These are phyloP conservation scores for Pseudoneurospora amorphoporcata DNA, from an alignment of 495 filamentous ascomycete genomes.

Conservation along the genomic window DNA sequence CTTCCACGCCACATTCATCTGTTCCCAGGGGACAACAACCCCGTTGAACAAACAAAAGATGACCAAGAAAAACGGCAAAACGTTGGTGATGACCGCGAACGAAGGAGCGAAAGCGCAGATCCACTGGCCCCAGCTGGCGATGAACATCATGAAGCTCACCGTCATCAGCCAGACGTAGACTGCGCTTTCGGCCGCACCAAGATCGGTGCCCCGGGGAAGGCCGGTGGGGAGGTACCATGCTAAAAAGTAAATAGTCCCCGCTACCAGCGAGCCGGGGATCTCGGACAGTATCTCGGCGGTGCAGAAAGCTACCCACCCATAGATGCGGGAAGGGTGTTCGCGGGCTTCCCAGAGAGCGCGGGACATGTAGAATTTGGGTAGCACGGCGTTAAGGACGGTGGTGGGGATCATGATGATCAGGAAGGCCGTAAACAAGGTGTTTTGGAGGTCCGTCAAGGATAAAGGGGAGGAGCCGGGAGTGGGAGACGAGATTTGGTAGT, in stretches of 20 bases:
- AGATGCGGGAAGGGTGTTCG: slow-evolving; percentile 68
- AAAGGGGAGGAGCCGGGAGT: neutral
- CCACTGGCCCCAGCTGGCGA: slow-evolving; percentile 72
- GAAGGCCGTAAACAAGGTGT: slow-evolving; percentile 71
- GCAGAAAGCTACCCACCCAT: slow-evolving; percentile 74
- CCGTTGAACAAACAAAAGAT: slow-evolving; percentile 69
- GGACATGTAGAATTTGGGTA: slow-evolving; percentile 76
- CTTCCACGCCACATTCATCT: slow-evolving; percentile 62
- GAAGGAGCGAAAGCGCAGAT: slow-evolving; percentile 71
- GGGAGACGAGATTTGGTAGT: slow-evolving; percentile 48
- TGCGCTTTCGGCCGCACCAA: slow-evolving; percentile 44
- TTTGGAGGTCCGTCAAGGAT: slow-evolving; percentile 57
- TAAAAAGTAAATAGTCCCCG: slow-evolving; percentile 56
- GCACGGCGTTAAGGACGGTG: slow-evolving; percentile 59
- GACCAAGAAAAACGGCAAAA: slow-evolving; percentile 68
- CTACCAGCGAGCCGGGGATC: slow-evolving; percentile 59
- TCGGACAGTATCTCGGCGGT: slow-evolving; percentile 68
- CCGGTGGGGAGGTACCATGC: slow-evolving; percentile 77
- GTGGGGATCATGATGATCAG: slow-evolving; percentile 65
- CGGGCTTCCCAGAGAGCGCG: slow-evolving; percentile 65
- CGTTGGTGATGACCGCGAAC: slow-evolving; percentile 72
- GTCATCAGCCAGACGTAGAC: slow-evolving; percentile 83
- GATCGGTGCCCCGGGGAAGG: slow-evolving; percentile 31
- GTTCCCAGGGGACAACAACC: slow-evolving; percentile 50
- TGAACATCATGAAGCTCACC: slow-evolving; percentile 73